These are phyloP conservation scores for Cryptosporidium felis DNA, from an alignment of 169 alveolate genomes.

Conservation along the genomic window DNA sequence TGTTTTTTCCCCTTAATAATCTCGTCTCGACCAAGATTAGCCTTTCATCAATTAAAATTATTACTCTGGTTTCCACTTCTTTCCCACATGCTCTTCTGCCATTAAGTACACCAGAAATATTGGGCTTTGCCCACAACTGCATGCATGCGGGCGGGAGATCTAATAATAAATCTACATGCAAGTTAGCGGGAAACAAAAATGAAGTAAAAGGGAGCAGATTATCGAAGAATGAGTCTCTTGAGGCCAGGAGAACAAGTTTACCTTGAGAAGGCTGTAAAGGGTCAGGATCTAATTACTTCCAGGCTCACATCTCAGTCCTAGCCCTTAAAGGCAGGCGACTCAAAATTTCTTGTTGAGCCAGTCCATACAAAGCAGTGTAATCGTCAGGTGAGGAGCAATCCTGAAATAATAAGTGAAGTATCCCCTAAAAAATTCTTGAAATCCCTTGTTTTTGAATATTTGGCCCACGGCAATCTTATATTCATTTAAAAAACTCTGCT, in stretches of 20 bases:
- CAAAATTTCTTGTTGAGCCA: slow-evolving; percentile 70
- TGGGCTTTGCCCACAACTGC: not conserved
- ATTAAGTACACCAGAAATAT: too few relatives aligned
- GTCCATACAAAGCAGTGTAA: slow-evolving; percentile 89
- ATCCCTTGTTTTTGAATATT: slow-evolving; percentile 88
- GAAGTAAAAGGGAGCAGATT: not conserved
- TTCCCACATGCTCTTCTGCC: too few relatives aligned
- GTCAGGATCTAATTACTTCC: not conserved
- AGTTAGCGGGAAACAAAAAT: slow-evolving; percentile 13
- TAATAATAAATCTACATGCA: slow-evolving; percentile 7
- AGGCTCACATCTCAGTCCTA: not conserved
- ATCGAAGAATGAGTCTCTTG: not conserved
- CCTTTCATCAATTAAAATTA: too few relatives aligned
- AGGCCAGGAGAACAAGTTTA: too few relatives aligned
- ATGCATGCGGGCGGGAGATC: slow-evolving; percentile 49
- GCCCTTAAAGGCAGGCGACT: not conserved
- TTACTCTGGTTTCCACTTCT: too few relatives aligned
- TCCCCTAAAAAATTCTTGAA: slow-evolving; percentile 91
- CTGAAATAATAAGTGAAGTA: slow-evolving; percentile 92
- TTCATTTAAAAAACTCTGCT: slow-evolving; percentile 85
- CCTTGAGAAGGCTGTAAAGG: too few relatives aligned
- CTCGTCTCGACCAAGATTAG: too few relatives aligned
- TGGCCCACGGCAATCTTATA: slow-evolving; percentile 83
- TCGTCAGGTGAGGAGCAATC: slow-evolving; percentile 95
- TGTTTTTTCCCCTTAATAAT: too few relatives aligned